A percentile compares a stretch with the other conserved stretches of the same genome.
Evolutionary conservation across 139 green algal species (phyloP).

Genomic region (Closterium sp.): DNA sequence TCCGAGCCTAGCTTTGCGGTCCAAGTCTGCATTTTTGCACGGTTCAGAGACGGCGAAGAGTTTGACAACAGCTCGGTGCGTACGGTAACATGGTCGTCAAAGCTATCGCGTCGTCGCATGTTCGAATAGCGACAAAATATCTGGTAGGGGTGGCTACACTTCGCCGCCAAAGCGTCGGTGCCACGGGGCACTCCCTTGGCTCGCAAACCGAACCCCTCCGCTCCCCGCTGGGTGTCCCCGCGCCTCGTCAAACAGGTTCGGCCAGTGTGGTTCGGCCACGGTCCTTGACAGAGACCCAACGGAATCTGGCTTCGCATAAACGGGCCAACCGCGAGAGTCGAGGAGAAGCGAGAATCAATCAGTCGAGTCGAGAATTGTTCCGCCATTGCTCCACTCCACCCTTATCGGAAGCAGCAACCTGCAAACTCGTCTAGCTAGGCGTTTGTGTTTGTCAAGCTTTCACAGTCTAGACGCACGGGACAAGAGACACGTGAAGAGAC

Average conservation of each 20-base stretch:
- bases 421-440: no score
- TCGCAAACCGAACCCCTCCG: neutral
- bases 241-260: neutral
- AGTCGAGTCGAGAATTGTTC: no score
- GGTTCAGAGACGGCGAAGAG: neutral
- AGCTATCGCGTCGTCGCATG: neutral
- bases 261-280: neutral
- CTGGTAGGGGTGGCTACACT: neutral
- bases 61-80: neutral
- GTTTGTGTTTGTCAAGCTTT: no score
- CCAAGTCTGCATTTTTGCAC: neutral
- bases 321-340: neutral
- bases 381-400: no score
- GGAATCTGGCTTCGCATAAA: neutral
- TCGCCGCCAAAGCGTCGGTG: neutral
- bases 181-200: neutral
- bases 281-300: neutral
- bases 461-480: no score
- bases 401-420: no score
- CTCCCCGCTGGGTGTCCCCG: neutral
- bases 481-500: neutral
- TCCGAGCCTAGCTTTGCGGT: neutral
- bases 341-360: neutral
- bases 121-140: neutral
- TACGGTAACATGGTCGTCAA: neutral